Conservation (phyloP, 2,329 filamentous ascomycete species). For the Venturia aucupariae region DNA sequence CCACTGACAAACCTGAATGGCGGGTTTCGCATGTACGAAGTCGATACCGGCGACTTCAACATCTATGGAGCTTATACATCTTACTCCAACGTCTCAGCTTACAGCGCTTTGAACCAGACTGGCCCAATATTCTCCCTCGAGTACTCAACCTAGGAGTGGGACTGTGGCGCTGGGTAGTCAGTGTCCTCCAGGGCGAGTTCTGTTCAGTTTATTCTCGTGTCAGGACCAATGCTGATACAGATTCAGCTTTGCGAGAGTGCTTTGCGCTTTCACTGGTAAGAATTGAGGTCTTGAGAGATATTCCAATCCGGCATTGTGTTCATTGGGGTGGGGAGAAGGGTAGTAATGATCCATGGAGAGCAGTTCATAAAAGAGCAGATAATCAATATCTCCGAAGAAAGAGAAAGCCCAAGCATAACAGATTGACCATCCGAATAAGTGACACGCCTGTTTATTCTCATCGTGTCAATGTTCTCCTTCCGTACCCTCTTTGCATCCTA, state of each 20-base stretch:
- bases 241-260: slow-evolving; percentile 6
- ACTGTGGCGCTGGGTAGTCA: slow-evolving; percentile 42
- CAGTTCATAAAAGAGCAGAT: no score
- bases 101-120: slow-evolving; percentile 27
- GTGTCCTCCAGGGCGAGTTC: slow-evolving; percentile 41
- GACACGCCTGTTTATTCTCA: no score
- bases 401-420: no score
- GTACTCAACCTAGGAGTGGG: slow-evolving; percentile 47
- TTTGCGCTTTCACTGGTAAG: slow-evolving; percentile 6
- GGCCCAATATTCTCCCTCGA: slow-evolving; percentile 42
- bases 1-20: slow-evolving; percentile 47
- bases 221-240: background rate
- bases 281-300: background rate
- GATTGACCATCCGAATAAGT: no score
- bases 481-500: no score
- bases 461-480: no score
- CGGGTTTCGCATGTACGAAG: slow-evolving; percentile 45
- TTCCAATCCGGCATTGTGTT: background rate
- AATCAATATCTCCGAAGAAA: no score
- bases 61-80: slow-evolving; percentile 47
- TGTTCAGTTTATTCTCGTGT: background rate
- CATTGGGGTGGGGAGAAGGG: background rate
- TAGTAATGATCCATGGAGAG: background rate
- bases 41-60: slow-evolving; percentile 45
- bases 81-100: slow-evolving; percentile 42